Evolutionary conservation across 208 protist species (phyloP), one percentile per base, ranked within the genome.

Genomic region (Trypanosoma scelopori): DNA sequence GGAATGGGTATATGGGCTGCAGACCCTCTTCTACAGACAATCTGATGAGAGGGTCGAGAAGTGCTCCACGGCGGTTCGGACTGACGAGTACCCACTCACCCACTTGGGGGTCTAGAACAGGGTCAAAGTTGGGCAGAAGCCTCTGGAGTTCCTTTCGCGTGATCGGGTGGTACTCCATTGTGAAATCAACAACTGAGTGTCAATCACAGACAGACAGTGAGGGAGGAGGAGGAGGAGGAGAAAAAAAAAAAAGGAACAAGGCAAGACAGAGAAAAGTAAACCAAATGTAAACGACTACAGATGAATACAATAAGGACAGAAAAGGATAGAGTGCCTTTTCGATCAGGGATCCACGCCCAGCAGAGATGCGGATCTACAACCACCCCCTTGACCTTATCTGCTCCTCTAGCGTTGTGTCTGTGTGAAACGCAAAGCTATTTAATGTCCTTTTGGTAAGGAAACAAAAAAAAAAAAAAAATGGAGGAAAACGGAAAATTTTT

Each of bases 51-150:
- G 89, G 89, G 22, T 65, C 48, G 5, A 95, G 68, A 56, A 92
- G 56, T 2, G 71, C 50, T 0, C 45, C 66, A 15, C 73, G 73
- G 13, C 89, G 83, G 43, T 47, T 41, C 25, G 85, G 82, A 25
- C 74, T 73, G 27, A 95, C 65, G n/a, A 92, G 53, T 41, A 95
- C 84, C 86, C 89, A 95, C 28, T 92, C 89, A 1, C 89, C 89
- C 5, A 92, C 76, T 59, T 92, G 85, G 22, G 75, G 65, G 41
- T 95, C 89, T 15, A 45, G 64, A 20, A 67, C 63, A 16, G 84
- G 47, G 41, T 87, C 74, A 56, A 95, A 92, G 41, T 85, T 79
- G 39, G 89, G 89, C 50, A 95, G 48, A 61, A 84, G 85, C 52
- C 52, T 56, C 48, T 82, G 67, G 20, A 95, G 66, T 50, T 82